Conservation (phyloP, 495 filamentous ascomycete genomes). For the Aspergillus conjunctus region DNA sequence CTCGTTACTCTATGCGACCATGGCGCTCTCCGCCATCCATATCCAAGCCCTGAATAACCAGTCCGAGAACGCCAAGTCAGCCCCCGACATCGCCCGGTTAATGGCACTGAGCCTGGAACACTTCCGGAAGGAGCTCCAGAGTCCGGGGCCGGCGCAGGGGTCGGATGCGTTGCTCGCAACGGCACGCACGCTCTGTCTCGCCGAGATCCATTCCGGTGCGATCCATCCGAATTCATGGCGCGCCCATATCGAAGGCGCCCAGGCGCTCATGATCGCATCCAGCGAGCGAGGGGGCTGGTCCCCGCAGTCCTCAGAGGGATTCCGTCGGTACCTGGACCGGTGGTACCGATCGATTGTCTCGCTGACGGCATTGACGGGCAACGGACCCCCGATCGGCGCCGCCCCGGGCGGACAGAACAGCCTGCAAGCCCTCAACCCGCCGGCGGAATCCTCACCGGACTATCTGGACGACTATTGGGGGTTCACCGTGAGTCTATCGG, state of each 20-base stretch:
- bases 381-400: conserved; percentile 48
- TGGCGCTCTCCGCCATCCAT: conserved; percentile 51
- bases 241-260: conserved; percentile 49
- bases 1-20: conserved; percentile 49
- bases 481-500: conserved; percentile 44
- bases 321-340: conserved; percentile 47
- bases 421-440: conserved; percentile 22
- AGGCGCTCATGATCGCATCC: conserved; percentile 43
- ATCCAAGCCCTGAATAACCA: conserved; percentile 47
- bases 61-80: conserved; percentile 46
- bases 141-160: conserved; percentile 33
- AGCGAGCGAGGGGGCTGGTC: conserved; percentile 33
- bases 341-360: conserved; percentile 53
- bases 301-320: conserved; percentile 36
- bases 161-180: conserved; percentile 50
- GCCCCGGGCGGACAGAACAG: conserved; percentile 21
- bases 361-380: conserved; percentile 48
- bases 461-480: conserved; percentile 54
- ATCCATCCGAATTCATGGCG: conserved; percentile 51
- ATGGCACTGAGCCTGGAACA: conserved; percentile 51
- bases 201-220: conserved; percentile 52
- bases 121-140: conserved; percentile 47
- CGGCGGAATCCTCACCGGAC: conserved; percentile 31
- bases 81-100: conserved; percentile 46
- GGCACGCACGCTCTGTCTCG: conserved; percentile 50